phyloP scores from a whole-genome alignment of 192 early-diverging fungal genomes.

The Ambispora gerdemannii region DNA sequence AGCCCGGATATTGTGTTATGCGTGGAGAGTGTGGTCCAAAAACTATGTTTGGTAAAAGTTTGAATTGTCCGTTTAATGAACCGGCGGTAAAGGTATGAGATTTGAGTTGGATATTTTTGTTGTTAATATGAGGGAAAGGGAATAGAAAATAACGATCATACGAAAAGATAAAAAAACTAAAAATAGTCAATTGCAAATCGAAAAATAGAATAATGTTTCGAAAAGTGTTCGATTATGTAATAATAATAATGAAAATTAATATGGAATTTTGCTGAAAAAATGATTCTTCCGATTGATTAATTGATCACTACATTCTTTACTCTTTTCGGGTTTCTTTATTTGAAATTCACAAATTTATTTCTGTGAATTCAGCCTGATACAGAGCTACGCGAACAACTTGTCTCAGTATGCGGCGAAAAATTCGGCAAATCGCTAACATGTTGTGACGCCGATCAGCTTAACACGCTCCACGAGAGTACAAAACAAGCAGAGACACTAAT shows the following conservation, averaged over 20 bases:
- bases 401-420: conserved; percentile 51
- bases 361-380: conserved; percentile 35
- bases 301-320: not conserved
- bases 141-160: too few species aligned
- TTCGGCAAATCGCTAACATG: conserved; percentile 48
- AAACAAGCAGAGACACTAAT: conserved; percentile 54
- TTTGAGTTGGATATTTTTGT: conserved; percentile 1
- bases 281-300: not conserved
- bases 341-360: not conserved
- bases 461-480: conserved; percentile 44
- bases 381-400: conserved; percentile 42
- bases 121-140: too few species aligned
- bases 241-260: too few species aligned
- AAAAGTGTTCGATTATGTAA: too few species aligned
- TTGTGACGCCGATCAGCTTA: conserved; percentile 55
- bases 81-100: conserved; percentile 42
- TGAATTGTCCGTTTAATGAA: conserved; percentile 53
- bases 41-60: conserved; percentile 38
- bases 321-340: not conserved
- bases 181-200: too few species aligned
- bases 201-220: too few species aligned
- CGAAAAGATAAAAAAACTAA: too few species aligned
- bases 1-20: conserved; percentile 59
- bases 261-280: not conserved
- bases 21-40: conserved; percentile 54